phyloP scores from a whole-genome alignment of 2,329 filamentous ascomycete genomes.

The Pseudocercospora cruenta region DNA sequence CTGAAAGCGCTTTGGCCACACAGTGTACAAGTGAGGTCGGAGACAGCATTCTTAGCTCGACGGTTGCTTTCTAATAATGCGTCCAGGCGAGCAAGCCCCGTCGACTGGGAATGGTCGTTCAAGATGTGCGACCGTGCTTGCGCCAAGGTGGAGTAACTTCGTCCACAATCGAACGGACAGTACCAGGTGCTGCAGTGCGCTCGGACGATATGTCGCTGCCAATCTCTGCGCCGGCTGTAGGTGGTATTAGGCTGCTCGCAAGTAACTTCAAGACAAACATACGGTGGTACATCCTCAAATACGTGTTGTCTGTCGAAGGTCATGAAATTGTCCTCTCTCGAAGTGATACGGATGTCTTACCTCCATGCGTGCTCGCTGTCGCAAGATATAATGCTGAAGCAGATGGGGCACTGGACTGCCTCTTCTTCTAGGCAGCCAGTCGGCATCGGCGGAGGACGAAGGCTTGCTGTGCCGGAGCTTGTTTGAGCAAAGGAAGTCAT shows the following conservation, averaged over 20 bases:
- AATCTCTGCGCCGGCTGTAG: too few species aligned
- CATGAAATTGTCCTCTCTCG: not conserved
- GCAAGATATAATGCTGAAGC: not conserved
- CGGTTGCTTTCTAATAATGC: not conserved
- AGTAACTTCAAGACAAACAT: not conserved
- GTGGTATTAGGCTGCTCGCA: too few species aligned
- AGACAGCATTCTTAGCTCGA: not conserved
- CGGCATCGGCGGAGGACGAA: conserved; percentile 7
- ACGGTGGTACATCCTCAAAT: conserved; percentile 6
- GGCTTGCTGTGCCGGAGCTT: not conserved
- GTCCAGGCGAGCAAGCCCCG: not conserved
- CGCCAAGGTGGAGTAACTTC: too few species aligned
- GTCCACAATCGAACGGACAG: too few species aligned
- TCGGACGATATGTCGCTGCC: too few species aligned
- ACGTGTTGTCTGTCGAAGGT: not conserved
- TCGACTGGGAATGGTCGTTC: not conserved
- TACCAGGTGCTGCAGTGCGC: too few species aligned
- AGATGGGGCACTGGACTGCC: conserved; percentile 13
- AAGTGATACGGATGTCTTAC: not conserved
- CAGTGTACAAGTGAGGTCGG: not conserved
- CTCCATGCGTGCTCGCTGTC: not conserved
- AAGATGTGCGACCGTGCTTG: not conserved
- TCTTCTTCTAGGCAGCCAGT: not conserved
- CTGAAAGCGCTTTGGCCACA: not conserved
- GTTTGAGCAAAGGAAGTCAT: conserved; percentile 8